Percentiles rank a stretch among this genome's conserved stretches.
phyloP scores from a whole-genome alignment of 371 early-diverging fungal genomes.

The Mortierella sp. region DNA sequence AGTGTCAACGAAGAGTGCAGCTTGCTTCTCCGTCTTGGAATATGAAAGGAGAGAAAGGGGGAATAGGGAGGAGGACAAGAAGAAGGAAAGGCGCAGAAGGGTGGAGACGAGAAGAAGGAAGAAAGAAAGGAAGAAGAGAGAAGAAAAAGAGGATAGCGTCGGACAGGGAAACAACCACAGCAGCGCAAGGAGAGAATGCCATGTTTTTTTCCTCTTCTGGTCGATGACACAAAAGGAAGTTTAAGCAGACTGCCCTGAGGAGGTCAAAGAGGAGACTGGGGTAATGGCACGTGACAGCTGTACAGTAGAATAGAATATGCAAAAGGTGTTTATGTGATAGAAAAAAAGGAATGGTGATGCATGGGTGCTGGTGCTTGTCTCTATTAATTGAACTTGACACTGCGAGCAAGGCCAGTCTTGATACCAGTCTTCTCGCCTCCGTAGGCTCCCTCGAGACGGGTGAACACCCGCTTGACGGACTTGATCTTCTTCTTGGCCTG shows the following conservation, averaged over 20 bases:
- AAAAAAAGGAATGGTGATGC: background rate
- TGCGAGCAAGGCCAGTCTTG: slow-evolving; percentile 86
- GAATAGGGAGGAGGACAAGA: slow-evolving; percentile 1
- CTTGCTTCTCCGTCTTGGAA: background rate
- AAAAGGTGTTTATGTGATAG: background rate
- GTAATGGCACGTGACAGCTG: background rate
- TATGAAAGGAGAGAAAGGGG: background rate
- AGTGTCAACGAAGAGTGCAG: background rate
- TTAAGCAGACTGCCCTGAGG: background rate
- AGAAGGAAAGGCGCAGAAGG: background rate
- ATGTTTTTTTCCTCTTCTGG: slow-evolving; percentile 1
- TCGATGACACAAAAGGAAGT: background rate
- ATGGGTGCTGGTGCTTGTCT: background rate
- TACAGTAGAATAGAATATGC: too few relatives aligned
- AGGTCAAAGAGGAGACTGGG: background rate
- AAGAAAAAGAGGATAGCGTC: background rate
- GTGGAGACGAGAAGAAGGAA: background rate
- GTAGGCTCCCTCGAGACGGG: slow-evolving; percentile 78
- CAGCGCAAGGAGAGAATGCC: background rate
- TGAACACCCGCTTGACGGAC: slow-evolving; percentile 81
- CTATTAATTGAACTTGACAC: slow-evolving; percentile 72
- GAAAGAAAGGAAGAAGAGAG: background rate
- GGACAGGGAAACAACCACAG: background rate
- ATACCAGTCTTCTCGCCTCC: slow-evolving; percentile 97
- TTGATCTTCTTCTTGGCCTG: slow-evolving; percentile 92